Percentiles rank a stretch among this genome's conserved stretches.
Conservation (phyloP, 1,284 basidiomycete genomes). For the Ustilago xerochloae region DNA sequence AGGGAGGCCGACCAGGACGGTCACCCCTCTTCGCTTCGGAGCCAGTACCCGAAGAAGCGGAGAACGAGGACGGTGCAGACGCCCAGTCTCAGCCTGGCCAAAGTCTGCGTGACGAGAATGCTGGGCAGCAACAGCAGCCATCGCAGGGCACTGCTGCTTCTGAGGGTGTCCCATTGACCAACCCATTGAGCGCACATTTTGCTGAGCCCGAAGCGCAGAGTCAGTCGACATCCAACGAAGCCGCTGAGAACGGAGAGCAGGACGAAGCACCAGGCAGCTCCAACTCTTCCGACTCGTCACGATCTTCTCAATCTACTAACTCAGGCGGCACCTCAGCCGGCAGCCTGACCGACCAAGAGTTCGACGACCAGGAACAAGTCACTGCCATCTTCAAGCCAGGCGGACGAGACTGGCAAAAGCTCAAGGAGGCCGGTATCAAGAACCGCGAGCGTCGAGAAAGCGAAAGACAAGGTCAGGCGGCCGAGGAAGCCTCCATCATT, state of each 20-base stretch:
- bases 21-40: constrained; percentile 49
- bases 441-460: constrained; percentile 52
- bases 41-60: constrained; percentile 35
- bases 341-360: constrained; percentile 39
- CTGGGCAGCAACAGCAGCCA: constrained; percentile 1
- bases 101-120: constrained; percentile 11
- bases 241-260: constrained; percentile 10
- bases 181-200: constrained; percentile 42
- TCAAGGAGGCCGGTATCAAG: constrained; percentile 53
- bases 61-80: constrained; percentile 15
- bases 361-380: constrained; percentile 54
- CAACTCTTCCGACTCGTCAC: constrained; percentile 41
- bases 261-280: constrained; percentile 38
- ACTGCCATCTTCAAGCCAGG: constrained; percentile 59
- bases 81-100: neutral
- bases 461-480: constrained; percentile 18
- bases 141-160: constrained; percentile 1
- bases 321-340: constrained; percentile 28
- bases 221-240: neutral
- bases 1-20: constrained; percentile 35
- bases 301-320: constrained; percentile 34
- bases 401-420: constrained; percentile 56
- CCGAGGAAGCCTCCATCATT: constrained; percentile 35
- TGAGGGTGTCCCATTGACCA: constrained; percentile 9
- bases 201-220: constrained; percentile 25